Evolutionary conservation across 192 early-diverging fungal genomes (phyloP).

Genomic region (Oehlia diaphana): DNA sequence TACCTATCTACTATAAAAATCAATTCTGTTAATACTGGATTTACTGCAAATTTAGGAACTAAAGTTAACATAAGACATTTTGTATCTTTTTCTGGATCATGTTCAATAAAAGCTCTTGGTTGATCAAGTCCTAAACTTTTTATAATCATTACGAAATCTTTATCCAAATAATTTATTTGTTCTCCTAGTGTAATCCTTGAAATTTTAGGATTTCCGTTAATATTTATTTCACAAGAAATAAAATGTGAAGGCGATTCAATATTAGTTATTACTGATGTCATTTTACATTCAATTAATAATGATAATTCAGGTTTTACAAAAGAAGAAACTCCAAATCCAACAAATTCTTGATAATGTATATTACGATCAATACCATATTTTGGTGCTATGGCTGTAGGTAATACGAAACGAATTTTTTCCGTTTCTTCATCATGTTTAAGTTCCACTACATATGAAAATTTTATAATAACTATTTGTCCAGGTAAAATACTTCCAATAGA

Average conservation of each 20-base stretch:
- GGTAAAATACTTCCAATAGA: constrained; percentile 49
- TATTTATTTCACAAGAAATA: neutral
- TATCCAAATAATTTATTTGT: constrained; percentile 19
- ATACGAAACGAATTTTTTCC: constrained; percentile 46
- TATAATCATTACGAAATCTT: constrained; percentile 26
- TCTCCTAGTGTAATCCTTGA: neutral
- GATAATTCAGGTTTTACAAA: neutral
- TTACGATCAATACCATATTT: constrained; percentile 34
- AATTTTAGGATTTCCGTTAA: constrained; percentile 6
- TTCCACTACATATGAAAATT: constrained; percentile 51
- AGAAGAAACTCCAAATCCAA: neutral
- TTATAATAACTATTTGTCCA: constrained; percentile 34
- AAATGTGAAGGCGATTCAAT: constrained; percentile 22
- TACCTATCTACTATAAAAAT: constrained; percentile 48
- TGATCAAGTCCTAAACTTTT: constrained; percentile 23
- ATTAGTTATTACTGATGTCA: constrained; percentile 34
- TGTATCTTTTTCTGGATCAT: constrained; percentile 36
- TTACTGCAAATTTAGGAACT: constrained; percentile 39
- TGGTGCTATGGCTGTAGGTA: constrained; percentile 43
- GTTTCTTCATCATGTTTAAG: constrained; percentile 45
- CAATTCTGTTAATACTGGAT: constrained; percentile 35
- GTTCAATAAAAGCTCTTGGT: constrained; percentile 39
- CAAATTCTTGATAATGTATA: neutral
- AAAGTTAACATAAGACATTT: constrained; percentile 45
- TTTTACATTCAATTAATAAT: constrained; percentile 30